Evolutionary conservation across 2,329 filamentous ascomycete genomes (phyloP).

Genomic region (Scytalidium sp.): DNA sequence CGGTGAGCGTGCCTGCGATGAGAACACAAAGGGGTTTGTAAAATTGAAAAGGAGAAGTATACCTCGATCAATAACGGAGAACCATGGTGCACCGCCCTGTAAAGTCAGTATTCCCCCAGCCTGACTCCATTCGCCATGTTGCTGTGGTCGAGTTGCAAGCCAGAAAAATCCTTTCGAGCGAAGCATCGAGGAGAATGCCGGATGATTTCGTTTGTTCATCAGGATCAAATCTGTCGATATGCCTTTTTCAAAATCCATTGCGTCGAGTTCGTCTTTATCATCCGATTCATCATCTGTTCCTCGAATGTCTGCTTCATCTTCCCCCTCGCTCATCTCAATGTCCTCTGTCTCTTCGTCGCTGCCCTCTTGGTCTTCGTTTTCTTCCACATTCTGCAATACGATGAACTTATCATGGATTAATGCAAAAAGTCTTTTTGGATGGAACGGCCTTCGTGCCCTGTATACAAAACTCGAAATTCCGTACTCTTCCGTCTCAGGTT

Average conservation of each 20-base stretch:
- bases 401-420: conserved; percentile 43
- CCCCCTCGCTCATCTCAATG: conserved; percentile 13
- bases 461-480: conserved; percentile 72
- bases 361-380: conserved; percentile 24
- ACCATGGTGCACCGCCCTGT: conserved; percentile 10
- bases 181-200: conserved; percentile 34
- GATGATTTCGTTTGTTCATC: conserved; percentile 34
- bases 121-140: conserved; percentile 42
- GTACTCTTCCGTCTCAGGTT: conserved; percentile 67
- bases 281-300: conserved; percentile 10
- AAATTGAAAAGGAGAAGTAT: background rate
- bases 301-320: conserved; percentile 25
- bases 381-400: conserved; percentile 29
- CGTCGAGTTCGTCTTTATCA: conserved; percentile 4
- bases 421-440: conserved; percentile 35
- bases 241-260: conserved; percentile 5
- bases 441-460: conserved; percentile 50
- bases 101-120: conserved; percentile 39
- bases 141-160: conserved; percentile 36
- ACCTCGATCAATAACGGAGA: conserved; percentile 8
- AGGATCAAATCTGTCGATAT: conserved; percentile 19
- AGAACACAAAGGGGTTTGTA: no score
- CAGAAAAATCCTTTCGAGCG: conserved; percentile 43
- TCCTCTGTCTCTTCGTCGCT: conserved; percentile 25
- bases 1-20: background rate